phyloP scores from a whole-genome alignment of 805 yeast genomes.

The Saccharomycopsis sp. region DNA sequence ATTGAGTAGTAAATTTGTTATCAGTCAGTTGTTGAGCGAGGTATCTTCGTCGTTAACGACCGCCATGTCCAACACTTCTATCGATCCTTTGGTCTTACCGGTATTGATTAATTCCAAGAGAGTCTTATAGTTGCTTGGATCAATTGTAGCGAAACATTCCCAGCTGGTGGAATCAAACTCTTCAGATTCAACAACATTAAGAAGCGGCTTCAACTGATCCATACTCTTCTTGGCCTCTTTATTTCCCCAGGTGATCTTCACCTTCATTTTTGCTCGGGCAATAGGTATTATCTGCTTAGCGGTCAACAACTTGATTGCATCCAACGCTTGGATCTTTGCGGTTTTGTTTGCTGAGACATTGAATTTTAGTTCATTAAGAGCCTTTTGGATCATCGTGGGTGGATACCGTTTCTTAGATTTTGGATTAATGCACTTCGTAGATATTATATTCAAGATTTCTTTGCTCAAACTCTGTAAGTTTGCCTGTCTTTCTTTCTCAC shows the following conservation, averaged over 20 bases:
- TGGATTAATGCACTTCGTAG: slow-evolving; percentile 90
- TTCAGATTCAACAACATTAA: slow-evolving; percentile 38
- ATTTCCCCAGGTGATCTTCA: slow-evolving; percentile 52
- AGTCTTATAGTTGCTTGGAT: slow-evolving; percentile 75
- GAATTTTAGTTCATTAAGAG: slow-evolving; percentile 68
- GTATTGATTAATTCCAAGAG: slow-evolving; percentile 53
- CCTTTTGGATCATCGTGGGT: slow-evolving; percentile 88
- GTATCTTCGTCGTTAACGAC: slow-evolving; percentile 58
- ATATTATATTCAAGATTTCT: slow-evolving; percentile 74
- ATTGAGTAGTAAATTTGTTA: too few relatives aligned
- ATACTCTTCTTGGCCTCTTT: slow-evolving; percentile 41
- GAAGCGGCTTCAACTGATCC: slow-evolving; percentile 34
- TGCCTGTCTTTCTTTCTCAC: slow-evolving; percentile 85
- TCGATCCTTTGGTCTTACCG: slow-evolving; percentile 51
- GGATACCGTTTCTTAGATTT: slow-evolving; percentile 86
- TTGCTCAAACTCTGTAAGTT: slow-evolving; percentile 67
- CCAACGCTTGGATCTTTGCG: slow-evolving; percentile 85
- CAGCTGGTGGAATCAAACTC: slow-evolving; percentile 36
- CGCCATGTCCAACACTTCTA: slow-evolving; percentile 86
- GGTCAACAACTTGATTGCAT: slow-evolving; percentile 75
- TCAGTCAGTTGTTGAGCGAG: not conserved
- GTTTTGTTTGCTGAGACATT: slow-evolving; percentile 67
- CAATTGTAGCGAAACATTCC: slow-evolving; percentile 64
- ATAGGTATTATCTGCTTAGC: slow-evolving; percentile 83
- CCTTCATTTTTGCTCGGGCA: slow-evolving; percentile 89